Evolutionary conservation across 2,329 filamentous ascomycete species (phyloP), one percentile per base, ranked within the genome.

Genomic region (Aureobasidium lini): DNA sequence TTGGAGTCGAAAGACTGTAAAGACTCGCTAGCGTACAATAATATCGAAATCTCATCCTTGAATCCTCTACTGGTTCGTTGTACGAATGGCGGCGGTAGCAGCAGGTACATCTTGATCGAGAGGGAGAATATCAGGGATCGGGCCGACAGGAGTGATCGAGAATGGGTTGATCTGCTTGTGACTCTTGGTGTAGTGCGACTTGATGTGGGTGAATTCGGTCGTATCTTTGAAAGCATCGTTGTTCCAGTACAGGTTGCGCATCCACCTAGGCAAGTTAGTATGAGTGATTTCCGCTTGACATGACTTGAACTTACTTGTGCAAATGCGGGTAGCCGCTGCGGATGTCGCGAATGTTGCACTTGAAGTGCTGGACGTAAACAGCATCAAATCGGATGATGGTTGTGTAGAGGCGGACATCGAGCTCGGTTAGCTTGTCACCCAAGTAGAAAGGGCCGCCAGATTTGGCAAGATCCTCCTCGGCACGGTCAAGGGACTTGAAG

Each of bases 161-260:
- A 79, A 80, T 48, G 70, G 82, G 69, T 87, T 87, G 66, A 87
- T 86, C 73, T 86, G 84, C 64, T 71, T 75, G 71, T 86, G 84
- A 64, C 81, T 84, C 76, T 83, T 84, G 2, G 84, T 86, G 69
- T 87, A 87, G 67, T 87, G 84, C 46, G 81, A 87, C 83, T 95
- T 96, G 77, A 97, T 97, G 76, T 99, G 94, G 72, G 95, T 84
- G 72, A 95, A 96, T 73, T 96, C 83, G 23, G 92, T 95, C 62
- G 91, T 94, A 54, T 88, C 83, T 63, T 78, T 77, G 76, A 95
- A 96, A 2, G 90, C 90, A 0, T 84, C 79, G 28, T 84, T 72
- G 65, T 87, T 86, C 91, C 91, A 96, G 77, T 96, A 96, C 66
- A 95, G 76, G 68, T 86, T 81, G 59, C 89, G 81, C 75, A 96